These are phyloP conservation scores for Exsudoporus frostii DNA, from an alignment of 768 basidiomycete species.

Conservation along the genomic window DNA sequence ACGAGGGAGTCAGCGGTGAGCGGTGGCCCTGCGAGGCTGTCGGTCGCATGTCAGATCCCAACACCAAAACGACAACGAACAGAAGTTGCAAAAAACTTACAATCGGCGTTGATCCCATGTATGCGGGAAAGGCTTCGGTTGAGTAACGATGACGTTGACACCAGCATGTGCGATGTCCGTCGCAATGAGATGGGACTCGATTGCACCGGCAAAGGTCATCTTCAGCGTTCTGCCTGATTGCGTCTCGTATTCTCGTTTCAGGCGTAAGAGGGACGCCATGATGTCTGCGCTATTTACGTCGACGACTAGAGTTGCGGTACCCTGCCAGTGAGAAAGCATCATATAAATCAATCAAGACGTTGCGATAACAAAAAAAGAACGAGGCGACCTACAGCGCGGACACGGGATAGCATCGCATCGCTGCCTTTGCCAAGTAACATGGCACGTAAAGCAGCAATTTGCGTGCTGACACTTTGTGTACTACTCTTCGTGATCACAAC, in stretches of 20 bases:
- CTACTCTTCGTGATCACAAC: constrained; percentile 45
- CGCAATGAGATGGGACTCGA: constrained; percentile 65
- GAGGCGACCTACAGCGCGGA: constrained; percentile 12
- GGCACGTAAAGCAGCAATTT: constrained; percentile 61
- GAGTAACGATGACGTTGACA: constrained; percentile 70
- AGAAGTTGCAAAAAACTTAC: constrained; percentile 35
- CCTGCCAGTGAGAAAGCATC: constrained; percentile 37
- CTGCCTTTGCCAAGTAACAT: constrained; percentile 56
- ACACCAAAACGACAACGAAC: not conserved
- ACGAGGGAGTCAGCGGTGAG: constrained; percentile 54
- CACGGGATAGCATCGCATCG: constrained; percentile 25
- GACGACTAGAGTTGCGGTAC: constrained; percentile 63
- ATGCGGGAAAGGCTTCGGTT: constrained; percentile 58
- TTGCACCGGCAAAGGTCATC: constrained; percentile 60
- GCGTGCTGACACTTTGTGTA: constrained; percentile 57
- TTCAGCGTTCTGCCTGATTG: constrained; percentile 54
- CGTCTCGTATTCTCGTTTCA: constrained; percentile 67
- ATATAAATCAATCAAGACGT: not conserved
- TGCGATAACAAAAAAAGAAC: not conserved
- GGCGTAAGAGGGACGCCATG: constrained; percentile 63
- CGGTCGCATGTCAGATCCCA: not conserved
- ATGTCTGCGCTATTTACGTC: constrained; percentile 68
- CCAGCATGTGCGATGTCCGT: constrained; percentile 61
- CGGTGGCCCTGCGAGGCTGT: constrained; percentile 68
- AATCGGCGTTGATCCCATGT: constrained; percentile 65